Evolutionary conservation across 345 rosid genomes (phyloP).

Genomic region (Populus davidiana): DNA sequence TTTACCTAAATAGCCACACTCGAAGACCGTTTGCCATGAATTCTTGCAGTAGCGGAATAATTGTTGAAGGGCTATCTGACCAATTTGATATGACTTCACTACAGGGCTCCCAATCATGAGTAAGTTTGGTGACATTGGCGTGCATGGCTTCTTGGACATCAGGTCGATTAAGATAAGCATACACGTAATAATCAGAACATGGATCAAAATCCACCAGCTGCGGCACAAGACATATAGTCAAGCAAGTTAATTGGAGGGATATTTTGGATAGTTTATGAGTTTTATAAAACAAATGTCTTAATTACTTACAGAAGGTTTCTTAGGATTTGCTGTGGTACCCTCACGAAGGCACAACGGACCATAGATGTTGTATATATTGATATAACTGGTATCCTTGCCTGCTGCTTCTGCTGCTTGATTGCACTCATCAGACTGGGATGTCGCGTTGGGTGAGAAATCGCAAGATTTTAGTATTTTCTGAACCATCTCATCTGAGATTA

Average conservation of each 20-base stretch:
- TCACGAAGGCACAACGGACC: slow-evolving; percentile 58
- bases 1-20: slow-evolving; percentile 72
- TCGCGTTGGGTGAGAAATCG: slow-evolving; percentile 42
- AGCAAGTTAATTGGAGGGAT: too few species aligned
- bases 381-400: slow-evolving; percentile 7
- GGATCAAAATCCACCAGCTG: slow-evolving; percentile 60
- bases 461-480: slow-evolving; percentile 37
- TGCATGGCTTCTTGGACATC: slow-evolving; percentile 85
- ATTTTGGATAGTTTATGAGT: too few species aligned
- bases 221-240: not conserved
- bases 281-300: not conserved
- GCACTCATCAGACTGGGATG: slow-evolving; percentile 37
- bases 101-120: slow-evolving; percentile 72
- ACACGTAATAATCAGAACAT: slow-evolving; percentile 59
- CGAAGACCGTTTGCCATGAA: slow-evolving; percentile 52
- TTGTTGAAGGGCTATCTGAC: slow-evolving; percentile 69
- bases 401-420: slow-evolving; percentile 25
- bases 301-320: slow-evolving; percentile 38
- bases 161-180: slow-evolving; percentile 61
- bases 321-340: slow-evolving; percentile 54
- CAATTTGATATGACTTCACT: slow-evolving; percentile 49
- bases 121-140: slow-evolving; percentile 70
- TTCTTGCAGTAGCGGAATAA: slow-evolving; percentile 54
- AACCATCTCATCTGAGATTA: slow-evolving; percentile 46
- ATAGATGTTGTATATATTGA: slow-evolving; percentile 72